Base-by-base conservation (phyloP, 169 alveolate genomes). In the Plasmodium relictum region DNA sequence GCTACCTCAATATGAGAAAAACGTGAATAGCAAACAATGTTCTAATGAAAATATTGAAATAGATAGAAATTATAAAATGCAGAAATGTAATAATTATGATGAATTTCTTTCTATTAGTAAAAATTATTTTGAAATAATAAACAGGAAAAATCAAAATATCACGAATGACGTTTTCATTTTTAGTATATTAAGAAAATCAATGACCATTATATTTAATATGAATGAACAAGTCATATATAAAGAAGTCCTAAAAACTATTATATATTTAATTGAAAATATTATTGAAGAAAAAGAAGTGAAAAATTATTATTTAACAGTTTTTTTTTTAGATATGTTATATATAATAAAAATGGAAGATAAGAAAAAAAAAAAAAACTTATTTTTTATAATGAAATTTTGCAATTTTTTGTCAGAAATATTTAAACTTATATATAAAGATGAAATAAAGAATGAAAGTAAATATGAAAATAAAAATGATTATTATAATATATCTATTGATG, bases 371-470 rank as follows among this genome's bases (percentile, higher is more conserved):
- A 83, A 83, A 45, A 83, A 83, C 56, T 0, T 83, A 37, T 83
- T 83, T 52, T 69, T 83, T 69, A 83, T 83, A 10, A 68, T 68
- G 73, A 83, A 83, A 14, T 83, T 83, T 83, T 83, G 91, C 52
- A 71, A 83, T 4, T 83, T 83, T 22, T 68, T 83, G n/a, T 18
- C 48, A 9, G 86, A 83, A 68, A 59, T 69, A 14, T 83, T 83
- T 68, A 83, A 83, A 70, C 41, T 83, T 9, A 83, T 83, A 8
- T 83, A 69, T 61, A 37, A 42, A 56, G 91, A 83, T 41, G 91
- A 83, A 44, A 39, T 83, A 20, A 83, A 69, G 24, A 54, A 26
- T 14, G 86, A 83, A 18, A 0, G 31, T 7, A 83, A 83, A 56
- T 41, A 8, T 14, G 86, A 69, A 41, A 20, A 69, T 59, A 78